Conservation (phyloP, 495 filamentous ascomycete species). For the Beverwykella pulmonaria region DNA sequence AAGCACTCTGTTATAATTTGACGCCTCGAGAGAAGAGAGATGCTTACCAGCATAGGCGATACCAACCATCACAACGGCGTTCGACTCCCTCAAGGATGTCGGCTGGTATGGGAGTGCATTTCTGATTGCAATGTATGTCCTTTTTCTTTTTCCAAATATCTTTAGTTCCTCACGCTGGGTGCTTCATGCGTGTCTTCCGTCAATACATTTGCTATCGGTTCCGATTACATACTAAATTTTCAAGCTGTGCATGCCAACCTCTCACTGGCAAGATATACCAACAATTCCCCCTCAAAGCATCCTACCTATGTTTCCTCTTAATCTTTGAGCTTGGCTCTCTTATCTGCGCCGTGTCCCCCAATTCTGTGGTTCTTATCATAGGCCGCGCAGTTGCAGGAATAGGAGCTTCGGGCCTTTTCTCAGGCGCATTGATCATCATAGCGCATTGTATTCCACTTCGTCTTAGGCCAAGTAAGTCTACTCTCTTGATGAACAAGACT, state of each 20-base stretch:
- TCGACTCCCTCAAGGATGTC: slow-evolving; percentile 33
- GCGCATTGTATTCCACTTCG: slow-evolving; percentile 71
- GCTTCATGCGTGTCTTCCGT: too few species aligned
- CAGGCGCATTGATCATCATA: slow-evolving; percentile 70
- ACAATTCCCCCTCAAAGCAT: slow-evolving; percentile 69
- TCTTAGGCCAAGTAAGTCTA: slow-evolving; percentile 70
- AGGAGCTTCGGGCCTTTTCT: slow-evolving; percentile 25
- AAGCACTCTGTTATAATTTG: slow-evolving; percentile 6
- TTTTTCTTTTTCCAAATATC: slow-evolving; percentile 66
- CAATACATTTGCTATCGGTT: too few species aligned
- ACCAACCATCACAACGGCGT: slow-evolving; percentile 31
- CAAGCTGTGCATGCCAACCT: slow-evolving; percentile 63
- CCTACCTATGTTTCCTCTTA: slow-evolving; percentile 66
- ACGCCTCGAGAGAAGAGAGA: background rate
- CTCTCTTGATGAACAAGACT: slow-evolving; percentile 37
- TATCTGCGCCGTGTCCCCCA: slow-evolving; percentile 49
- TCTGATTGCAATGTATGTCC: slow-evolving; percentile 16
- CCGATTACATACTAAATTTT: too few species aligned
- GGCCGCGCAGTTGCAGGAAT: slow-evolving; percentile 52
- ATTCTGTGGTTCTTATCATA: slow-evolving; percentile 52
- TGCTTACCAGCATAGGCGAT: slow-evolving; percentile 54
- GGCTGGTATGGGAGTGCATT: slow-evolving; percentile 34
- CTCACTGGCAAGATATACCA: slow-evolving; percentile 78
- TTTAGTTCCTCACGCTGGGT: too few species aligned
- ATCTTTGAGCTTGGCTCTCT: slow-evolving; percentile 53